Evolutionary conservation across 495 filamentous ascomycete species (phyloP).

Genomic region (Lindgomyces ingoldianus): DNA sequence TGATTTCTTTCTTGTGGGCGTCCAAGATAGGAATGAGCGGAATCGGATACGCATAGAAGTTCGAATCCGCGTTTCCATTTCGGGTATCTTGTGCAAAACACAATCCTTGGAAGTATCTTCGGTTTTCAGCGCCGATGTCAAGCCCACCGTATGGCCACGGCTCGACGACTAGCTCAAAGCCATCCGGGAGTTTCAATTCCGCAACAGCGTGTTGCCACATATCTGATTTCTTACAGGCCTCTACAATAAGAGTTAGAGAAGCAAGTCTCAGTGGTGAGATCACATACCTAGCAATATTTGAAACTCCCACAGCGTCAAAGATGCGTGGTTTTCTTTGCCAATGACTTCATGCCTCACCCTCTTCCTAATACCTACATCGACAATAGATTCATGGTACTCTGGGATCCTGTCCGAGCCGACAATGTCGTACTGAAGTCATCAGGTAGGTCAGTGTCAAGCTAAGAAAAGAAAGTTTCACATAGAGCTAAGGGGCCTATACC

Average conservation of each 20-base stretch:
- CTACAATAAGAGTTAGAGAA: not conserved
- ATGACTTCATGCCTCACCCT: slow-evolving; percentile 57
- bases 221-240: slow-evolving; percentile 58
- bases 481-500: no score
- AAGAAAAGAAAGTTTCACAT: no score
- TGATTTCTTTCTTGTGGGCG: slow-evolving; percentile 52
- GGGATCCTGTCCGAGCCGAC: slow-evolving; percentile 59
- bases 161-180: slow-evolving; percentile 66
- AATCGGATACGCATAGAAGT: slow-evolving; percentile 60
- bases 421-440: slow-evolving; percentile 71
- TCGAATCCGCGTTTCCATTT: slow-evolving; percentile 54
- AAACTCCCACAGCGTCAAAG: slow-evolving; percentile 66
- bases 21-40: slow-evolving; percentile 60
- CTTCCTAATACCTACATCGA: slow-evolving; percentile 56
- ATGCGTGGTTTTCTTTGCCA: slow-evolving; percentile 61
- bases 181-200: slow-evolving; percentile 63
- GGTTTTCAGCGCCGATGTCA: slow-evolving; percentile 56
- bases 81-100: slow-evolving; percentile 55
- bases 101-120: slow-evolving; percentile 56
- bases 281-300: slow-evolving; percentile 56
- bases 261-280: not conserved
- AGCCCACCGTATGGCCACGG: slow-evolving; percentile 71
- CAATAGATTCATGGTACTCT: slow-evolving; percentile 62
- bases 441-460: no score
- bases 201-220: slow-evolving; percentile 62